Base-by-base conservation (phyloP, 169 alveolate species). In the Cyclospora cayetanensis region DNA sequence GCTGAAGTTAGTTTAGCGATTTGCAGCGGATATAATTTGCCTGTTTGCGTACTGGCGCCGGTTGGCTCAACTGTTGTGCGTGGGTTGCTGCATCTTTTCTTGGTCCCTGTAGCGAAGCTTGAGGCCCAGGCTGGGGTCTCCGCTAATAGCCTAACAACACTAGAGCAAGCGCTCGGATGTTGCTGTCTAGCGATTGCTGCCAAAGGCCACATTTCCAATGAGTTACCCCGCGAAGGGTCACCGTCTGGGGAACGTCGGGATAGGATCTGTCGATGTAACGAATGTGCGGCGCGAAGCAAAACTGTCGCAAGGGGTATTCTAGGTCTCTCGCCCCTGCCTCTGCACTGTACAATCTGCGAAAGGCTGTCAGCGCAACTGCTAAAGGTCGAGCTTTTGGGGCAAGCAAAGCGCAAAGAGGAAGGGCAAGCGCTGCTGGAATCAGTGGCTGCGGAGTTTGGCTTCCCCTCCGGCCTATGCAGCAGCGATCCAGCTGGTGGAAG, bases 361-460 rank as follows among this genome's bases (percentile, higher is more conserved):
- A 46, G 83, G 12, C 83, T 70, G 0, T 46, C 22, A 52, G 52
- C 55, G 83, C 83, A 34, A 25, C 83, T 70, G 83, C 83, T 70
- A 52, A 46, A n/a, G 42, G 35, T 35, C 34, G 53, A 35, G 83
- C 83, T 70, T 9, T 52, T 35, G 7, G 63, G 7, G 63, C 22
- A 2, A 18, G 22, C 63, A 50, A 2, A 50, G 27, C 12, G 63
- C 12, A 70, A 12, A 3, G 9, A 29, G 18, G 55, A 35, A 52
- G 29, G 42, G 53, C 83, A 70, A 20, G 3, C 34, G 31, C 35
- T 70, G 31, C 53, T 70, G 53, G 53, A 11, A 5, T 46, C 83
- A n/a, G 83, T 42, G 15, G 83, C 83, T 37, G 42, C 22, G 4
- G 83, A 34, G 4, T 70, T 70, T 27, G 52, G 29, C 25, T 70